These are phyloP conservation scores for Cladophialophora exuberans DNA, from an alignment of 2,329 filamentous ascomycete genomes.

Conservation along the genomic window DNA sequence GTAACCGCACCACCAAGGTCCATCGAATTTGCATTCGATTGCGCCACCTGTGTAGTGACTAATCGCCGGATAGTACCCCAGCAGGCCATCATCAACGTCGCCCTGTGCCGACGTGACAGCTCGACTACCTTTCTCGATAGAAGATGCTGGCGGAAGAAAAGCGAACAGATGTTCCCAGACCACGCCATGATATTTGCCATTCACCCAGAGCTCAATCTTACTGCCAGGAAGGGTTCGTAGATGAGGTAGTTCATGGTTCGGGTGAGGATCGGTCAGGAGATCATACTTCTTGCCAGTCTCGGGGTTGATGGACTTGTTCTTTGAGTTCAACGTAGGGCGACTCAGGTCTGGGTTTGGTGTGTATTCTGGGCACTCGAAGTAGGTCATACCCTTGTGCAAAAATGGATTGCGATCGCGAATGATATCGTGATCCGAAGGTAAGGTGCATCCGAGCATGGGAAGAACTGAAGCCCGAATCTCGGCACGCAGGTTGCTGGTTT, in stretches of 20 bases:
- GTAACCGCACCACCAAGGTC: constrained; percentile 75
- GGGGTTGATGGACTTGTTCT: constrained; percentile 62
- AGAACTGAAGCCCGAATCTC: constrained; percentile 20
- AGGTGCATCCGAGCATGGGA: constrained; percentile 13
- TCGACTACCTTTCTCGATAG: constrained; percentile 66
- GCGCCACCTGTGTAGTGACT: constrained; percentile 90
- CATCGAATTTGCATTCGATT: constrained; percentile 91
- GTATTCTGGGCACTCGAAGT: constrained; percentile 86
- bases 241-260: constrained; percentile 70
- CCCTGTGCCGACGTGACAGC: constrained; percentile 39
- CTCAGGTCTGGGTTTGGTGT: constrained; percentile 86
- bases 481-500: constrained; percentile 16
- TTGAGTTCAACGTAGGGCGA: constrained; percentile 55
- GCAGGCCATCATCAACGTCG: constrained; percentile 76
- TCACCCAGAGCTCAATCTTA: constrained; percentile 88
- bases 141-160: constrained; percentile 86
- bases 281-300: constrained; percentile 42
- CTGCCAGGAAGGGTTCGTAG: constrained; percentile 85
- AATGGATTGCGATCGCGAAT: constrained; percentile 95
- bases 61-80: constrained; percentile 93
- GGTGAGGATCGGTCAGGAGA: constrained; percentile 43
- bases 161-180: constrained; percentile 85
- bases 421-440: constrained; percentile 61
- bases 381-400: constrained; percentile 68
- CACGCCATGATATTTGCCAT: constrained; percentile 82